Base-by-base conservation (phyloP, 208 protist genomes). In the Ichthyophonus hoferi region DNA sequence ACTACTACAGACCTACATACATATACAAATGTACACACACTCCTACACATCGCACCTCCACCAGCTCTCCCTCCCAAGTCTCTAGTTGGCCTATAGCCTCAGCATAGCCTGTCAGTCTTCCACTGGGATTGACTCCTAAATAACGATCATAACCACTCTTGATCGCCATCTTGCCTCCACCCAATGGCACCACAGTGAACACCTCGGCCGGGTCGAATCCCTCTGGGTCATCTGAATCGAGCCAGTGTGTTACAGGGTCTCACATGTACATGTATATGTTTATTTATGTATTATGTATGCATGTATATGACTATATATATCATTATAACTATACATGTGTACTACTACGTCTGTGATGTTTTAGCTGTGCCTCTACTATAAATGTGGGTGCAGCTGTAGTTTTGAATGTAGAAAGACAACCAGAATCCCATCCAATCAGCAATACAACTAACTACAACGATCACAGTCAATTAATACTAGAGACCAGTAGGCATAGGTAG, bases 71-170 rank as follows among this genome's bases (percentile, higher is more conserved):
- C 24, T 35, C 35, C 83, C 83, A 87, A 3, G 31, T 58, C 43
- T 87, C 83, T 14, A 87, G 43, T 24, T 58, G 42, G 38, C 83
- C 83, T 12, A 87, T 42, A 14, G 83, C 83, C 41, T 87, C 83
- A 12, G 83, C 58, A 39, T 87, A 87, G 12, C 83, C 83, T 2
- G 83, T 87, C 2, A 87, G 43, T 24, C 12, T 58, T 34, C 83
- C 83, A 39, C 24, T 17, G 24, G 33, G 50, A 39, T 58, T 87
- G 2, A 35, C 37, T n/a, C 83, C 83, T 24, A 87, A 37, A 77
- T 87, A 87, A 7, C 81, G 24, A 38, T 85, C 81, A 50, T 85
- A 85, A 34, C 81, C 81, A 85, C 81, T 85, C 39, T 85, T 85
- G 39, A 85, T 14, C 39, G 39, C 81, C 33, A 85, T 38, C 81